Conservation (phyloP, 2,329 filamentous ascomycete species). For the Botrytis deweyae region DNA sequence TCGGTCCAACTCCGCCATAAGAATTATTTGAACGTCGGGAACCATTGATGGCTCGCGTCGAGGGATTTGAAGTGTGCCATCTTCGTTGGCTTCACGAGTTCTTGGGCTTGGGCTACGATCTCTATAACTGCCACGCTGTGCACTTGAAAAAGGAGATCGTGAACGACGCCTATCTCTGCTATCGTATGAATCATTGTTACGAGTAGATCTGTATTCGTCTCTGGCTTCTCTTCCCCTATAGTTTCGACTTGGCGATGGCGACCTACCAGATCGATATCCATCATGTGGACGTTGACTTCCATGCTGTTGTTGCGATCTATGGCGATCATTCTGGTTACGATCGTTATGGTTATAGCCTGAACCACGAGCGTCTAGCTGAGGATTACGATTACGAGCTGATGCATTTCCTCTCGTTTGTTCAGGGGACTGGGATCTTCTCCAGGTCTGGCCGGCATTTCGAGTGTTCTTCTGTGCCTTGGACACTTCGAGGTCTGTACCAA, state of each 20-base stretch:
- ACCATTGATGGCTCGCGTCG: slow-evolving; percentile 71
- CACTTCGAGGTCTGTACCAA: slow-evolving; percentile 72
- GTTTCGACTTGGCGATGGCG: slow-evolving; percentile 28
- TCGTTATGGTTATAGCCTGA: slow-evolving; percentile 46
- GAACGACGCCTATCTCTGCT: slow-evolving; percentile 58
- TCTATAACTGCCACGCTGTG: slow-evolving; percentile 55
- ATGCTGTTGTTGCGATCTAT: slow-evolving; percentile 29
- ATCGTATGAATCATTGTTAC: slow-evolving; percentile 32
- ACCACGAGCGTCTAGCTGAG: slow-evolving; percentile 38
- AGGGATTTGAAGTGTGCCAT: slow-evolving; percentile 68
- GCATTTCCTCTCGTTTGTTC: slow-evolving; percentile 49
- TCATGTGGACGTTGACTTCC: slow-evolving; percentile 56
- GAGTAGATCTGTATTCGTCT: slow-evolving; percentile 30
- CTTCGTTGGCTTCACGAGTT: slow-evolving; percentile 53
- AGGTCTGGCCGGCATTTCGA: slow-evolving; percentile 46
- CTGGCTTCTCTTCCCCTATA: slow-evolving; percentile 28
- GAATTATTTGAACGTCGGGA: slow-evolving; percentile 85
- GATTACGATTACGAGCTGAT: slow-evolving; percentile 42
- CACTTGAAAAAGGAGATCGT: slow-evolving; percentile 58
- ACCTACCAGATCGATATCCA: slow-evolving; percentile 48
- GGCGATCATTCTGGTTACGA: slow-evolving; percentile 41
- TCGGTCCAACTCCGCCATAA: slow-evolving; percentile 73
- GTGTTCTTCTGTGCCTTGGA: slow-evolving; percentile 84
- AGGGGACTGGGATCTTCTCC: slow-evolving; percentile 61
- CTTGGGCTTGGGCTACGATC: slow-evolving; percentile 70